Base-by-base conservation (phyloP, 352 stramenopile genomes). In the Globisporangium recalcitrans region DNA sequence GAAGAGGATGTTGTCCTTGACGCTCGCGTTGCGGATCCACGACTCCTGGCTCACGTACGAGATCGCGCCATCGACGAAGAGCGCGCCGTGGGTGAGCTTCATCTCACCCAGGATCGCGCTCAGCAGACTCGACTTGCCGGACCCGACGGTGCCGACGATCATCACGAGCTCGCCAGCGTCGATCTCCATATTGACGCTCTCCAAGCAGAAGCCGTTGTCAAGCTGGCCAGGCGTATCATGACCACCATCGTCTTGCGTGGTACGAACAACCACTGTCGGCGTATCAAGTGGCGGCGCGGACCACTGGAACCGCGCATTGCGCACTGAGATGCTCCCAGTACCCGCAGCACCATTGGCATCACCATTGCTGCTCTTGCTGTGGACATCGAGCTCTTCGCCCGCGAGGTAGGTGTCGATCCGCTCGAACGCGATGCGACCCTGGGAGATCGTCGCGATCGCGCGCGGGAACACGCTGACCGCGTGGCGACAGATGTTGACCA, bases 1-100 rank as follows among this genome's bases (percentile, higher is more conserved):
- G 53, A 91, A 98, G 8, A 97, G 68, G 52, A 98, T 97, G 65
- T 98, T 98, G 3, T 97, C 82, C 14, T 74, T 65, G 8, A 98
- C 62, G 31, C 85, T 97, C 11, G 77, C 67, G 64, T 98, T 97
- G 11, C 94, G 73, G 61, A 98, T 98, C 87, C 90, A 98, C 6
- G 91, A 71, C 36, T 95, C 77, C 74, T 98, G 95, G 24, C 82
- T 81, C 31, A 82, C 90, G 69, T 97, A 97, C 21, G 91, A 80
- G 0, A 88, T 34, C 0, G 60, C 54, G 0, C 77, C 80, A 6
- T 42, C 38, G 4, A 87, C 62, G 0, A 51, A 32, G 7, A 78
- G 51, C 0, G 58, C 40, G 21, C 77, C 74, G 2, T 47, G 52
- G 2, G 57, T 64, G 11, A 53, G 62, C 6, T 58, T 46, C 77